Percentiles rank a stretch among this genome's conserved stretches.
These are phyloP conservation scores for Cutaneotrichosporon arboriforme DNA, from an alignment of 1,284 basidiomycete species.

Conservation along the genomic window DNA sequence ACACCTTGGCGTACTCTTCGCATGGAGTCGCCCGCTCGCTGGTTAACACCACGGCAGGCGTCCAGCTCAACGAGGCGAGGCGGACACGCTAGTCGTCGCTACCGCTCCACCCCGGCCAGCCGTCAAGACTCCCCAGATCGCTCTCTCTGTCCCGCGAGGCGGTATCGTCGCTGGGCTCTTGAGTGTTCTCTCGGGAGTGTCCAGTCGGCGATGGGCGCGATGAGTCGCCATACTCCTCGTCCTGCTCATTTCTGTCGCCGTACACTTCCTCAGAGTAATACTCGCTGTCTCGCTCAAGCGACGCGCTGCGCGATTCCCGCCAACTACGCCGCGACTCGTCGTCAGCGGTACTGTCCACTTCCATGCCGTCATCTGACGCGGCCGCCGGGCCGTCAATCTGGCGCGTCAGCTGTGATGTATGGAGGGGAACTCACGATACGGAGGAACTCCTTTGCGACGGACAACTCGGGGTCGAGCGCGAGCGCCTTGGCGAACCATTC, in stretches of 20 bases:
- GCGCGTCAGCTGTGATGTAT: not conserved
- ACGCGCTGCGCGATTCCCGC: not conserved
- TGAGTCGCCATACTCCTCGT: not conserved
- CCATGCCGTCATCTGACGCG: not conserved
- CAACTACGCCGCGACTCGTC: not conserved
- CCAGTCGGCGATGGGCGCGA: too few relatives aligned
- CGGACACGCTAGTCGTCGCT: too few relatives aligned
- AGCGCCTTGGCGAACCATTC: slow-evolving; percentile 34
- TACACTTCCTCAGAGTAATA: not conserved
- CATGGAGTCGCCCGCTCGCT: too few relatives aligned
- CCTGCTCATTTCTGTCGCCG: not conserved
- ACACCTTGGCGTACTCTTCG: too few relatives aligned
- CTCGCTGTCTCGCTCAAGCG: not conserved
- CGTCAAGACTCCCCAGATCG: too few relatives aligned
- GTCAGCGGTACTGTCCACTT: not conserved
- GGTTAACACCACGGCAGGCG: too few relatives aligned
- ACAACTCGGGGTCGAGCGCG: slow-evolving; percentile 24
- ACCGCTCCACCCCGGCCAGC: too few relatives aligned
- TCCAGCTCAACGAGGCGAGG: too few relatives aligned
- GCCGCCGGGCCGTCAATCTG: slow-evolving; percentile 5
- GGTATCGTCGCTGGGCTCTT: too few relatives aligned
- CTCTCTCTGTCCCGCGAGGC: too few relatives aligned
- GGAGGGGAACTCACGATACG: slow-evolving; percentile 16
- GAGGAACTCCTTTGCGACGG: slow-evolving; percentile 32
- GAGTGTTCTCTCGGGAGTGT: too few relatives aligned